A percentile compares a stretch with the other conserved stretches of the same genome.
Conservation (phyloP, 2,329 filamentous ascomycete species). For the Trichoderma asperellum region DNA sequence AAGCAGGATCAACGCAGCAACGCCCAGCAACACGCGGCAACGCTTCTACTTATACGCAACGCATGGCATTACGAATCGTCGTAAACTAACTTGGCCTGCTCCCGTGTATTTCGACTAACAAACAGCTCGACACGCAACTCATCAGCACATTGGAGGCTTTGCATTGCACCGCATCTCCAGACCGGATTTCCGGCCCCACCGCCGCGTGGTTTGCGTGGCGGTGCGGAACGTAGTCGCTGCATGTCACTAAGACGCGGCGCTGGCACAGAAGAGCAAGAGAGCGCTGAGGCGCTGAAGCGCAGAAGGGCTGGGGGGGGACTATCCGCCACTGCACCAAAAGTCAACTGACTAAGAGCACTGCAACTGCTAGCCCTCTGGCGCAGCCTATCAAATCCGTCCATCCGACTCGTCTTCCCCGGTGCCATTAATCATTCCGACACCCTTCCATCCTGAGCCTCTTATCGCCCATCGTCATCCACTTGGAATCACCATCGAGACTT, state of each 20-base stretch:
- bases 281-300: constrained; percentile 15
- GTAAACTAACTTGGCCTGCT: neutral
- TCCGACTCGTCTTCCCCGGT: neutral
- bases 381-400: neutral
- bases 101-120: neutral
- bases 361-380: neutral
- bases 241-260: neutral
- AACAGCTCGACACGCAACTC: no score
- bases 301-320: neutral
- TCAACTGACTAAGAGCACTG: neutral
- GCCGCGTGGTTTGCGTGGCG: constrained; percentile 35
- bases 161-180: constrained; percentile 5
- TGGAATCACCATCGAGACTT: neutral
- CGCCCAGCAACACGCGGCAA: neutral
- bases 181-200: constrained; percentile 28
- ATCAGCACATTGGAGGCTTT: neutral
- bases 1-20: neutral
- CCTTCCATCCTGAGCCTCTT: constrained; percentile 10
- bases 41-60: neutral
- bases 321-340: constrained; percentile 5
- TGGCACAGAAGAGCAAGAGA: neutral
- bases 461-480: constrained; percentile 25
- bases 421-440: constrained; percentile 3
- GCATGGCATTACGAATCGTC: constrained; percentile 4
- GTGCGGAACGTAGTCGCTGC: constrained; percentile 28